These are phyloP conservation scores for Passalora sequoiae DNA, from an alignment of 2,329 filamentous ascomycete species.

Conservation along the genomic window DNA sequence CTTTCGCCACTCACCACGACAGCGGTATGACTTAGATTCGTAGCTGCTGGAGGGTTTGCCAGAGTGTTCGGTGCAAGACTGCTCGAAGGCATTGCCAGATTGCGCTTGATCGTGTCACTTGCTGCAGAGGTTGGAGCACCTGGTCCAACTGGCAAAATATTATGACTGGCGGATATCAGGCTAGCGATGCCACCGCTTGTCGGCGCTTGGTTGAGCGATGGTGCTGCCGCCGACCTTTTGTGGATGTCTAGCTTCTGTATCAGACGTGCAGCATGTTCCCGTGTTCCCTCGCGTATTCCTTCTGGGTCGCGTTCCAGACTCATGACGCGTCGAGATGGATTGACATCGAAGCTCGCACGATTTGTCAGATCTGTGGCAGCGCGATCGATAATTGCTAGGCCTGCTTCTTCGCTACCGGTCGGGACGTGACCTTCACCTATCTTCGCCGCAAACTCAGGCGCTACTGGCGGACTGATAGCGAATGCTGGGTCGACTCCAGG, in stretches of 20 bases:
- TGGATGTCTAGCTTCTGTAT: conserved; percentile 91
- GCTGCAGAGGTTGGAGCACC: conserved; percentile 34
- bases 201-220: conserved; percentile 14
- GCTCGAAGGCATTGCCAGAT: conserved; percentile 47
- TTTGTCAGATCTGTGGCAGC: conserved; percentile 35
- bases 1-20: conserved; percentile 76
- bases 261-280: conserved; percentile 79
- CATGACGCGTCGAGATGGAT: conserved; percentile 42
- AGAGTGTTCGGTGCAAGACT: conserved; percentile 76
- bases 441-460: conserved; percentile 86
- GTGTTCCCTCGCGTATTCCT: conserved; percentile 61
- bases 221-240: conserved; percentile 63
- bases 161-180: conserved; percentile 79
- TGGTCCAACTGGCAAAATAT: conserved; percentile 63
- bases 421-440: conserved; percentile 60
- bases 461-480: conserved; percentile 79
- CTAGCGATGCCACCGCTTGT: conserved; percentile 67
- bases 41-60: conserved; percentile 75
- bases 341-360: conserved; percentile 69
- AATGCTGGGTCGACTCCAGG: conserved; percentile 67
- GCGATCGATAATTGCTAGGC: conserved; percentile 59
- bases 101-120: conserved; percentile 19
- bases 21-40: conserved; percentile 79
- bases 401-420: conserved; percentile 54
- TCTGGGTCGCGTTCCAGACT: conserved; percentile 41